These are phyloP conservation scores for Leersia perrieri DNA, from an alignment of 176 grass and related monocot species.

Conservation along the genomic window DNA sequence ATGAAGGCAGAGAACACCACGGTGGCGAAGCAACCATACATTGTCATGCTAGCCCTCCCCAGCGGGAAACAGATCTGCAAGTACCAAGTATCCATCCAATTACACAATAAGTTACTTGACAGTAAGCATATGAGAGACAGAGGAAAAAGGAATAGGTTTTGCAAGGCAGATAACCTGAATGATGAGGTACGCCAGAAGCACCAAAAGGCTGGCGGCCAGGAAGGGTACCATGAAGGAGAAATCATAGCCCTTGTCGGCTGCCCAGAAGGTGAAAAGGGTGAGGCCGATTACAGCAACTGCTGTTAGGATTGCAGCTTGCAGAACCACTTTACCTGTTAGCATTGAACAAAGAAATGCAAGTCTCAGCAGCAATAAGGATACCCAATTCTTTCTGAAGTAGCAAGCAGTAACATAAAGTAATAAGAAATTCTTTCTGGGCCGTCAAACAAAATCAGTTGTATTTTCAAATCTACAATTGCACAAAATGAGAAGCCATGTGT, in stretches of 20 bases:
- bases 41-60: constrained; percentile 31
- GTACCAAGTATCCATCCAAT: neutral
- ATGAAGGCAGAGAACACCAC: constrained; percentile 56
- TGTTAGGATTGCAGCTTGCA: constrained; percentile 54
- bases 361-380: neutral
- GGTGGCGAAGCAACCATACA: constrained; percentile 43
- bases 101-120: constrained; percentile 7
- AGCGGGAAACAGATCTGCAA: constrained; percentile 49
- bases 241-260: constrained; percentile 42
- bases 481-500: neutral
- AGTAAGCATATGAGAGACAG: neutral
- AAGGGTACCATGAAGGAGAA: constrained; percentile 60
- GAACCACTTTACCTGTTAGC: constrained; percentile 48
- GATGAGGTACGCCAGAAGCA: constrained; percentile 39
- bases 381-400: neutral
- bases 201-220: constrained; percentile 38
- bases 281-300: constrained; percentile 41
- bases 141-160: neutral
- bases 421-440: neutral
- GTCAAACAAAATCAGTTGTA: neutral
- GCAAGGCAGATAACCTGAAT: constrained; percentile 46
- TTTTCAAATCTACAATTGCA: neutral
- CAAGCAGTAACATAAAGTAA: neutral
- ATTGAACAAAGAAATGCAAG: constrained; percentile 1
- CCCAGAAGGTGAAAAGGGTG: constrained; percentile 68